phyloP scores from a whole-genome alignment of 345 rosid species.

The Orychophragmus violaceus region DNA sequence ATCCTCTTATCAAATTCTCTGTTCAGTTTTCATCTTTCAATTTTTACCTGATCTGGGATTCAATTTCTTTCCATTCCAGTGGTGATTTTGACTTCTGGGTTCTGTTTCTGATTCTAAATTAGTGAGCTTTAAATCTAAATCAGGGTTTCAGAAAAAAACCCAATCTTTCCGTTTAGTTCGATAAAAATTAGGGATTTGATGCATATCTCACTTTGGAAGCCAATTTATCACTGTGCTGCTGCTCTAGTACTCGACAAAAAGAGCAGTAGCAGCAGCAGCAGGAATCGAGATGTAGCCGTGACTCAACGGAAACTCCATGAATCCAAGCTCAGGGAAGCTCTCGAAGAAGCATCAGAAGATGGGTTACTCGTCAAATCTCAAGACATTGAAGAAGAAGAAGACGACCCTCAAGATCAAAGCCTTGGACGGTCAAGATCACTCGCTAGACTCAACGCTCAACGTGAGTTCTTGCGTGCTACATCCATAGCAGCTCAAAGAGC shows the following conservation, averaged over 20 bases:
- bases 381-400: constrained; percentile 55
- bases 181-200: constrained; percentile 29
- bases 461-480: constrained; percentile 85
- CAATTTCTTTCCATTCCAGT: background rate
- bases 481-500: constrained; percentile 76
- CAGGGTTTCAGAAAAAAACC: background rate
- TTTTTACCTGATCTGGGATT: constrained; percentile 14
- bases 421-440: constrained; percentile 92
- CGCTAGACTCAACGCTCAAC: constrained; percentile 90
- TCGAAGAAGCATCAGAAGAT: constrained; percentile 92
- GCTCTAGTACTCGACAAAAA: constrained; percentile 86
- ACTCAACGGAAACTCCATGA: constrained; percentile 72
- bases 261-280: constrained; percentile 31
- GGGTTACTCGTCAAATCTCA: constrained; percentile 85
- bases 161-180: background rate
- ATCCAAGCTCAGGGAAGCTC: constrained; percentile 83
- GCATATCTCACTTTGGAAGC: constrained; percentile 99
- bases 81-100: constrained; percentile 22
- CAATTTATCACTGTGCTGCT: constrained; percentile 95
- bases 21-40: background rate
- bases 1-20: background rate
- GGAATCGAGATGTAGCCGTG: constrained; percentile 50
- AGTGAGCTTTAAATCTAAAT: constrained; percentile 13
- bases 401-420: constrained; percentile 49
- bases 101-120: constrained; percentile 12